Evolutionary conservation across 2,329 filamentous ascomycete species (phyloP), one percentile per base, ranked within the genome.

Genomic region (Parascedosporium putredinis): DNA sequence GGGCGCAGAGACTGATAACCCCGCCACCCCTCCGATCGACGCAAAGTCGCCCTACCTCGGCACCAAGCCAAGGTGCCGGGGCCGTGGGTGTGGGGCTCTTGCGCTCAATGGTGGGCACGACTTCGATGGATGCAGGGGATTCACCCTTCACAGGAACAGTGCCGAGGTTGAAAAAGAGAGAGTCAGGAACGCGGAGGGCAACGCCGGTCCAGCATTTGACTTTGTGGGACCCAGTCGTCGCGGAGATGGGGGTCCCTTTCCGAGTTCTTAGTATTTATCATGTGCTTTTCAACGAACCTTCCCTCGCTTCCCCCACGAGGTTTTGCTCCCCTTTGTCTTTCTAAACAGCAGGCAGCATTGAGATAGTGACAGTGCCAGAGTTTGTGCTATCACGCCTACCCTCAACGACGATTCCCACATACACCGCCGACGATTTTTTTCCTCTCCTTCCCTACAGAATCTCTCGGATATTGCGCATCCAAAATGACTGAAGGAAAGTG

Each of bases 401-500:
- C n/a, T n/a, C n/a, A n/a, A n/a, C n/a, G n/a, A n/a, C n/a, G n/a
- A n/a, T n/a, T n/a, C n/a, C n/a, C n/a, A n/a, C n/a, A n/a, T n/a
- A n/a, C n/a, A n/a, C n/a, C n/a, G n/a, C n/a, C 16, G 12, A 18
- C 36, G 10, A 10, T 40, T 18, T 40, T 40, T 23, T 9, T 23
- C 12, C n/a, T 22, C n/a, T 40, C 36, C 10, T 40, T n/a, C 5
- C 36, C n/a, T 18, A 18, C 10, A 10, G 18, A 18, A 2, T 9
- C 16, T 22, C 18, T 18, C 36, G 36, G 9, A 5, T 3, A 22
- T 22, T 10, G 10, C 36, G 18, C n/a, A 10, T 40, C 22, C 36
- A 22, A 22, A 22, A 40, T 40, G 36, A 18, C 36, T 5, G 36
- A 40, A 10, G 18, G 36, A n/a, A 59, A 67, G 59, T 68, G 65